These are phyloP conservation scores for Hyaloscypha finlandica DNA, from an alignment of 495 filamentous ascomycete species.

Conservation along the genomic window DNA sequence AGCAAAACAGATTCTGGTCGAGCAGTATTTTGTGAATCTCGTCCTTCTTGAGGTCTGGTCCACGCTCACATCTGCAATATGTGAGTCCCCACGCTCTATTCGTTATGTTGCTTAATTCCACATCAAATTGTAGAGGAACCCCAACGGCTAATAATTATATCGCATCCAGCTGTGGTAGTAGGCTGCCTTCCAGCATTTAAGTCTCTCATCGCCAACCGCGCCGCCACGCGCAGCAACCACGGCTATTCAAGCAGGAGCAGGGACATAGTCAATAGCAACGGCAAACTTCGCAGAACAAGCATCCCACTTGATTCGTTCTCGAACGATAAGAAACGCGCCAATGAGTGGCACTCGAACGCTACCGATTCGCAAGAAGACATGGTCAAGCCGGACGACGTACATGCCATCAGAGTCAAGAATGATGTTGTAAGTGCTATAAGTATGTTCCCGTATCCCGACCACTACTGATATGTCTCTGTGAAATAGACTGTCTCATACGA, in stretches of 20 bases:
- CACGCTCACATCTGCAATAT: slow-evolving; percentile 37
- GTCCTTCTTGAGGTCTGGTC: slow-evolving; percentile 41
- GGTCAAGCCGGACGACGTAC: slow-evolving; percentile 25
- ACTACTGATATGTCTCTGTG: slow-evolving; percentile 8
- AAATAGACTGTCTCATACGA: slow-evolving; percentile 28
- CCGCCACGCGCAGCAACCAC: slow-evolving; percentile 58
- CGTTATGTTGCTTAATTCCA: not conserved
- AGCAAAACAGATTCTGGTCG: slow-evolving; percentile 39
- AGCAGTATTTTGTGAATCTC: slow-evolving; percentile 38
- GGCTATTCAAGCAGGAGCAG: slow-evolving; percentile 34
- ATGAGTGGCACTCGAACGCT: slow-evolving; percentile 17
- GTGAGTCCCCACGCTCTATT: slow-evolving; percentile 28
- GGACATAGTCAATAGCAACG: slow-evolving; percentile 21
- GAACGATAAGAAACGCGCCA: slow-evolving; percentile 27
- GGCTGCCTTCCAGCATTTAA: slow-evolving; percentile 52
- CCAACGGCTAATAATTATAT: slow-evolving; percentile 4
- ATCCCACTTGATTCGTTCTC: slow-evolving; percentile 30
- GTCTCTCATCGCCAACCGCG: slow-evolving; percentile 55
- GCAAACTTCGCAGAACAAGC: slow-evolving; percentile 19
- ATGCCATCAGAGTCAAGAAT: slow-evolving; percentile 34
- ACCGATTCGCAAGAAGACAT: slow-evolving; percentile 35
- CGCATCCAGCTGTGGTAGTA: slow-evolving; percentile 44
- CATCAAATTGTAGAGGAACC: not conserved
- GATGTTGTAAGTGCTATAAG: slow-evolving; percentile 30
- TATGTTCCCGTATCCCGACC: not conserved